Percentiles rank a stretch among this genome's conserved stretches.
phyloP scores from a whole-genome alignment of 345 rosid species.

The Camelina hispida region DNA sequence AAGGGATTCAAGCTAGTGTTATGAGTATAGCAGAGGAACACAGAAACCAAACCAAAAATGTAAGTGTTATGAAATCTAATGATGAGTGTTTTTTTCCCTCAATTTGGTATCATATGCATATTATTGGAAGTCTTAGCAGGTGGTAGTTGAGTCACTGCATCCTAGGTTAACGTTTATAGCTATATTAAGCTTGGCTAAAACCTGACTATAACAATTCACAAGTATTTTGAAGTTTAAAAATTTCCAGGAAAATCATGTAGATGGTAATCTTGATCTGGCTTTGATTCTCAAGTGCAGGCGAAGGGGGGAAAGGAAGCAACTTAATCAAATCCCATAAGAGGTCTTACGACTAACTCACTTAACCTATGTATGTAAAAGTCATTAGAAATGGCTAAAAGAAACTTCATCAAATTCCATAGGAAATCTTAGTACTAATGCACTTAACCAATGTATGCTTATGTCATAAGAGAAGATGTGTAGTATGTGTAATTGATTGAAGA shows the following conservation, averaged over 20 bases:
- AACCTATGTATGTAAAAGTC: neutral
- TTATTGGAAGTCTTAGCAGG: conserved; percentile 9
- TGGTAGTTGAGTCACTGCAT: conserved; percentile 7
- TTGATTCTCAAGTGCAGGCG: conserved; percentile 15
- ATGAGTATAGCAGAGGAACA: conserved; percentile 31
- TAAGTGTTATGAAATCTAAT: conserved; percentile 4
- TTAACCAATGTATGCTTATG: neutral
- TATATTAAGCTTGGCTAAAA: neutral
- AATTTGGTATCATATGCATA: neutral
- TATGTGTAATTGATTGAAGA: neutral
- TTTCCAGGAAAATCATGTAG: neutral
- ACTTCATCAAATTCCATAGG: neutral
- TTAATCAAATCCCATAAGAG: neutral
- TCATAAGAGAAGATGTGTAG: neutral
- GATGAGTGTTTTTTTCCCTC: neutral
- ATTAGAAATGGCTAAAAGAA: conserved; percentile 1
- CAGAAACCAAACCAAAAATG: conserved; percentile 2
- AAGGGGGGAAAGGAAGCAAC: conserved; percentile 3
- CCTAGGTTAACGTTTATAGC: neutral
- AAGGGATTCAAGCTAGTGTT: conserved; percentile 66
- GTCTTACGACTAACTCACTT: neutral
- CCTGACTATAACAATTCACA: neutral
- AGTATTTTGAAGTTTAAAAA: neutral
- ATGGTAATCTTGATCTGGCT: neutral
- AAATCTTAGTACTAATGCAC: neutral